Evolutionary conservation across 2,329 filamentous ascomycete genomes (phyloP), one percentile per base, ranked within the genome.

Genomic region (Fusarium musae): DNA sequence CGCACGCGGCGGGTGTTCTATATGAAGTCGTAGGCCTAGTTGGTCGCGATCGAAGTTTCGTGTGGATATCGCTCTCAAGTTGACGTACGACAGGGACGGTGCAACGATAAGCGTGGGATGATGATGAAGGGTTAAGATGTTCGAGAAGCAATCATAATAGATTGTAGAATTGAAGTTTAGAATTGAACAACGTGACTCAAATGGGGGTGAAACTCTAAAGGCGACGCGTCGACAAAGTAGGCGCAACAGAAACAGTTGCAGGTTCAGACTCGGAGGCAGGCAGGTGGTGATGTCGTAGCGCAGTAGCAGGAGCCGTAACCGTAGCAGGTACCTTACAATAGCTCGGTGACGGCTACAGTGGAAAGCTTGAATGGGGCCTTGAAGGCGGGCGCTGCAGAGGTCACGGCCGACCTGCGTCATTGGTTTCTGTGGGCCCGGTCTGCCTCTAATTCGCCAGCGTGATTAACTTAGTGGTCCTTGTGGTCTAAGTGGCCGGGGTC

Each of bases 361-460:
- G 58, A 69, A 68, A 40, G 65, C 17, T 75, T 66, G 60, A 53
- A 61, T 59, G 47, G 47, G 28, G 47, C 34, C 28, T 47, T 56
- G 46, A 62, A 47, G 47, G 61, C 61, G 60, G 61, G 60, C 56
- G 56, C 59, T 56, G 60, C 2, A 39, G 42, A 74, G 64, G 71
- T 77, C 73, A 77, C 66, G 42, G 17, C 42, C 21, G 46, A 47
- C 66, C 69, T 76, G 75, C 75, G 75, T 77, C 75, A 77, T 77
- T 72, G 59, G 61, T 60, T 66, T 64, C 43, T 46, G 37, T 32
- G 53, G 39, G 58, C 42, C 39, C 30, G 16, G 8, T 12, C 21
- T 34, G 36, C 21, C 23, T 69, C 60, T 70, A 52, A 77, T 77
- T 76, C 59, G 75, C 21, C 46, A 40, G 53, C 15, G 23, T 61